phyloP scores from a whole-genome alignment of 495 filamentous ascomycete species.

The Penicillium cinerascens region DNA sequence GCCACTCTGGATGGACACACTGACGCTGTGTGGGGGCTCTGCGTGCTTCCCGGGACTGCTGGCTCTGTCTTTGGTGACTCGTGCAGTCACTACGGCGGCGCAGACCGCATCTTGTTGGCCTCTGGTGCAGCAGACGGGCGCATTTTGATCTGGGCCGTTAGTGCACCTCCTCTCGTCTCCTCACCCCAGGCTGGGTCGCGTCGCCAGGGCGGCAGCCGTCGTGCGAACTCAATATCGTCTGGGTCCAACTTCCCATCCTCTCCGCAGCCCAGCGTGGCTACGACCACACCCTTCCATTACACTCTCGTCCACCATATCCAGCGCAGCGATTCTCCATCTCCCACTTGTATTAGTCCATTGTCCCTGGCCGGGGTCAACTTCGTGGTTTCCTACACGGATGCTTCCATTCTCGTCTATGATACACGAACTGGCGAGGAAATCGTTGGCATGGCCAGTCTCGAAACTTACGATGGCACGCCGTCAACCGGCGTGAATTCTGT shows the following conservation, averaged over 20 bases:
- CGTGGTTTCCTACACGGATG: conserved; percentile 88
- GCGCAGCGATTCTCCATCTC: conserved; percentile 67
- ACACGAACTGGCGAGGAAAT: conserved; percentile 89
- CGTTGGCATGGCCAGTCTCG: conserved; percentile 82
- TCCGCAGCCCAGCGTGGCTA: conserved; percentile 82
- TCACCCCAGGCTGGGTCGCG: conserved; percentile 72
- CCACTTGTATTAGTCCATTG: conserved; percentile 88
- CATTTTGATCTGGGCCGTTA: conserved; percentile 91
- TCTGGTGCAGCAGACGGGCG: conserved; percentile 89
- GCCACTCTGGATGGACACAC: conserved; percentile 92
- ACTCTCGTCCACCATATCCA: conserved; percentile 79
- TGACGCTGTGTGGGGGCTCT: conserved; percentile 93
- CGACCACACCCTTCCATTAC: conserved; percentile 60
- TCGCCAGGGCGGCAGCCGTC: conserved; percentile 68
- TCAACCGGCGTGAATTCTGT: conserved; percentile 84
- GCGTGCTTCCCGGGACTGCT: conserved; percentile 82
- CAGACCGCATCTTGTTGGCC: conserved; percentile 83
- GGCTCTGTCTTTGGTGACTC: conserved; percentile 71
- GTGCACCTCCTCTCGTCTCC: conserved; percentile 78
- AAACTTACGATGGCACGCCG: conserved; percentile 86
- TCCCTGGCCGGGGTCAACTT: conserved; percentile 85
- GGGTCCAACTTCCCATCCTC: conserved; percentile 85
- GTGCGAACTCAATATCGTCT: conserved; percentile 86
- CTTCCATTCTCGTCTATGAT: conserved; percentile 85
- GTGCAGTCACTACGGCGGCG: conserved; percentile 63